Percentiles rank a stretch among this genome's conserved stretches.
Evolutionary conservation across 2,329 filamentous ascomycete species (phyloP).

Genomic region (Rutstroemia sydowiana): DNA sequence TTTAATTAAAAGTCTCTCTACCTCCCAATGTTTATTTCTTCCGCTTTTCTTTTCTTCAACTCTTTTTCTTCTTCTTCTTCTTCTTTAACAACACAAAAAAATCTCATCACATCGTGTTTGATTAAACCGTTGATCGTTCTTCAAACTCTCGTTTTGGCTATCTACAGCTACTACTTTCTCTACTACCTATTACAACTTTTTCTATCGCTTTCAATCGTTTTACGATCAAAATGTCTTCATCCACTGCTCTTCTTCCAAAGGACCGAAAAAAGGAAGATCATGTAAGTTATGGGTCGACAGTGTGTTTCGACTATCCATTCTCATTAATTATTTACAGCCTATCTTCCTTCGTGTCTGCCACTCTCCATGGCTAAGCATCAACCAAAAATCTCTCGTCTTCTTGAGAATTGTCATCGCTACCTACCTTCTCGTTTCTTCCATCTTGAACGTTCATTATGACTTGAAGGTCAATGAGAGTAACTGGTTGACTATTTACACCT

Average conservation of each 20-base stretch:
- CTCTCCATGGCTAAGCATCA: conserved; percentile 28
- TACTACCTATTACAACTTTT: conserved; percentile 1
- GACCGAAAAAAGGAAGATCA: conserved; percentile 23
- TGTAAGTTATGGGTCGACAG: conserved; percentile 13
- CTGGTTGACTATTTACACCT: conserved; percentile 23
- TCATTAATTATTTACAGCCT: conserved; percentile 18
- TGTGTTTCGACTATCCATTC: background rate
- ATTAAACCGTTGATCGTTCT: background rate
- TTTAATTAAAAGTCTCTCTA: no score
- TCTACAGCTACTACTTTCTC: conserved; percentile 3
- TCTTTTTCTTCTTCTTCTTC: background rate
- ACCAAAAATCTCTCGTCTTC: conserved; percentile 24
- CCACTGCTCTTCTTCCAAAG: conserved; percentile 29
- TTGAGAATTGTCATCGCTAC: conserved; percentile 21
- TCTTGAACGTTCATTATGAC: conserved; percentile 24
- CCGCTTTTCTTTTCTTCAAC: no score
- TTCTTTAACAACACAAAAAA: background rate
- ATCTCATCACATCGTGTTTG: background rate
- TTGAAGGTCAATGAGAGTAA: conserved; percentile 15
- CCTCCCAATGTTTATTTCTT: background rate
- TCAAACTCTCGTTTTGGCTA: conserved; percentile 2
- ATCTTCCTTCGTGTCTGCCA: conserved; percentile 32
- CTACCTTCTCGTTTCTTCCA: conserved; percentile 22
- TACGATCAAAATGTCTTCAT: conserved; percentile 25
- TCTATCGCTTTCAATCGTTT: background rate